Evolutionary conservation across 2,329 filamentous ascomycete genomes (phyloP).

Genomic region (Nannizzia gypsea): DNA sequence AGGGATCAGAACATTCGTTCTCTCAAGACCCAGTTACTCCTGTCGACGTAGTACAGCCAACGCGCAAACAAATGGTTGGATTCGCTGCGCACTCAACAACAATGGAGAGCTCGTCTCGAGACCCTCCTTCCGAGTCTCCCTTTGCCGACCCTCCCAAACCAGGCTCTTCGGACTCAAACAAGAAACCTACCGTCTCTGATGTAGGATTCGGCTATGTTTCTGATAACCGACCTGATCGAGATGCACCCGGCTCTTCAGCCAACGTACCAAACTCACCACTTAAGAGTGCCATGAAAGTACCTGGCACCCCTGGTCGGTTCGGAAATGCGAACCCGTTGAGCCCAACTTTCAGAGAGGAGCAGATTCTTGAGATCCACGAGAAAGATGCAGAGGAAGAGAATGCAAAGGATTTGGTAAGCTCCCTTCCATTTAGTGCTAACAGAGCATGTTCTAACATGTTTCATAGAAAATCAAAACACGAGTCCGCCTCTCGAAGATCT

Average conservation of each 20-base stretch:
- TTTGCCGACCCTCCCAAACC: conserved; percentile 42
- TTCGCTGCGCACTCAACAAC: conserved; percentile 18
- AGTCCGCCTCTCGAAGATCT: conserved; percentile 85
- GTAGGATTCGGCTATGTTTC: conserved; percentile 86
- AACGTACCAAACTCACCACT: conserved; percentile 57
- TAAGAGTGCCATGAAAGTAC: conserved; percentile 81
- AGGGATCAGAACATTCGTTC: conserved; percentile 13
- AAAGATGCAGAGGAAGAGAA: conserved; percentile 73
- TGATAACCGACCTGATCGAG: conserved; percentile 40
- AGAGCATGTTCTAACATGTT: conserved; percentile 25
- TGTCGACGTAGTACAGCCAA: conserved; percentile 27
- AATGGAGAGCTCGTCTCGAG: conserved; percentile 38
- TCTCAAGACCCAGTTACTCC: conserved; percentile 23
- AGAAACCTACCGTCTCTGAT: conserved; percentile 58
- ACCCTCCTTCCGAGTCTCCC: conserved; percentile 32
- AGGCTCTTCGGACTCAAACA: conserved; percentile 41
- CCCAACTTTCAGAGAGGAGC: conserved; percentile 83
- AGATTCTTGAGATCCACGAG: conserved; percentile 75
- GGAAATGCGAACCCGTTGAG: conserved; percentile 61
- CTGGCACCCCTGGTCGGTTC: conserved; percentile 64
- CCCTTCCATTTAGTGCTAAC: background rate
- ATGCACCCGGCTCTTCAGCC: conserved; percentile 40
- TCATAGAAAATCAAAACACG: conserved; percentile 79
- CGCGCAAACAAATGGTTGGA: conserved; percentile 21
- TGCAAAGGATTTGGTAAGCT: conserved; percentile 70